Evolutionary conservation across 2,329 filamentous ascomycete genomes (phyloP), one percentile per base, ranked within the genome.

Genomic region (Neoarthrinium moseri): DNA sequence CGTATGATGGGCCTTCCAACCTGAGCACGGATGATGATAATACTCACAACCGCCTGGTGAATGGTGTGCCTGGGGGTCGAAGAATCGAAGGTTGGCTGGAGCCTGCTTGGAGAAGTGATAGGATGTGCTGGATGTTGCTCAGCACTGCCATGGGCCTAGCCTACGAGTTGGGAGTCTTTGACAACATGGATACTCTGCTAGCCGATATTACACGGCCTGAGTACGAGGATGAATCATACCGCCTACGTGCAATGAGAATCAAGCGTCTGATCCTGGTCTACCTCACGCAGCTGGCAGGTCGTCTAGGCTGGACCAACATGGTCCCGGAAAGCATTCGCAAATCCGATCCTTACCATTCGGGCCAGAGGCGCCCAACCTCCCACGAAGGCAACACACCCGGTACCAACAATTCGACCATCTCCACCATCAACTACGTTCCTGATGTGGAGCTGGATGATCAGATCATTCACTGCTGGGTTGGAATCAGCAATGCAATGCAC

Each of bases 91-190:
- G 90, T 63, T 97, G 94, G 90, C 81, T 97, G 4, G 94, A 99
- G 65, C 94, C 94, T 3, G 92, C 90, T 7, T 96, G 92, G 90
- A 80, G 92, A 56, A 90, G 87, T 53, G 92, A 96, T 60, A 87
- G 91, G 45, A 95, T 96, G 89, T 95, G 89, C 62, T 96, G 92
- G 92, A 96, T 96, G 90, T 74, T 97, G 12, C 77, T 97, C 23
- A 95, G 90, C 60, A 95, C 91, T 29, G 91, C 90, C 12, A 88
- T 92, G 73, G 88, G 91, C 1, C 74, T 97, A 29, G 90, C 89
- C 0, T 95, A 95, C 55, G 94, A 99, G 65, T 81, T 99, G 24
- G 94, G 94, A 10, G 90, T 99, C 2, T 99, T 97, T 57, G 94
- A 97, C 55, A 84, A 91, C 48, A 89, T 91, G 53, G 89, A 88